Evolutionary conservation across 2,329 filamentous ascomycete species (phyloP).

Genomic region (Claviceps sp.): DNA sequence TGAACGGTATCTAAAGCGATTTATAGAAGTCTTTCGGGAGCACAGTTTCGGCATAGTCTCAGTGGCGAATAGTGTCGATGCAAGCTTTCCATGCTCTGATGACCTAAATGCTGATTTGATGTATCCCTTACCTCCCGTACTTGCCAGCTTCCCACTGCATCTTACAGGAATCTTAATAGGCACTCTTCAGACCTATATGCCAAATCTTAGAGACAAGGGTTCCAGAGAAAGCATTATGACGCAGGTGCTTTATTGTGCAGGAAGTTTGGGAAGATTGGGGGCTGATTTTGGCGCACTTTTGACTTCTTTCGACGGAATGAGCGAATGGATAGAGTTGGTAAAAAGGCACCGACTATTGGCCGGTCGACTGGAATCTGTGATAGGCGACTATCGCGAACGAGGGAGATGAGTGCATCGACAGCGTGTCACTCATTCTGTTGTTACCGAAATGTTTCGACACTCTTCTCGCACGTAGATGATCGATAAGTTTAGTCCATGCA

Average conservation of each 20-base stretch:
- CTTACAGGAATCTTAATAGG: conserved; percentile 69
- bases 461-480: too few relatives aligned
- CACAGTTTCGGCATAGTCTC: conserved; percentile 94
- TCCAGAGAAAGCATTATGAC: conserved; percentile 80
- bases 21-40: conserved; percentile 94
- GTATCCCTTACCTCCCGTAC: conserved; percentile 55
- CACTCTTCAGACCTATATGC: conserved; percentile 63
- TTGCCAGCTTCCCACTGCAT: conserved; percentile 75
- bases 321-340: conserved; percentile 80
- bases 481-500: too few relatives aligned
- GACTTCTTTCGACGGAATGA: conserved; percentile 36
- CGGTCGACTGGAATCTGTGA: conserved; percentile 59
- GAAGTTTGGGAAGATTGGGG: conserved; percentile 76
- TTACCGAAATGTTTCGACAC: too few relatives aligned
- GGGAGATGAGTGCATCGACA: conserved; percentile 1
- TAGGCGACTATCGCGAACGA: conserved; percentile 36
- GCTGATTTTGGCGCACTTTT: conserved; percentile 88
- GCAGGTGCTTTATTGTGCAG: conserved; percentile 85
- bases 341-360: conserved; percentile 77
- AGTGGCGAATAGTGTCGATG: conserved; percentile 75
- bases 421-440: too few relatives aligned
- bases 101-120: conserved; percentile 22
- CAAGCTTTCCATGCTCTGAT: conserved; percentile 19
- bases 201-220: conserved; percentile 65
- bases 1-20: conserved; percentile 85